Evolutionary conservation across 768 basidiomycete species (phyloP).

Genomic region (Pleurotus salmoneostramineus): DNA sequence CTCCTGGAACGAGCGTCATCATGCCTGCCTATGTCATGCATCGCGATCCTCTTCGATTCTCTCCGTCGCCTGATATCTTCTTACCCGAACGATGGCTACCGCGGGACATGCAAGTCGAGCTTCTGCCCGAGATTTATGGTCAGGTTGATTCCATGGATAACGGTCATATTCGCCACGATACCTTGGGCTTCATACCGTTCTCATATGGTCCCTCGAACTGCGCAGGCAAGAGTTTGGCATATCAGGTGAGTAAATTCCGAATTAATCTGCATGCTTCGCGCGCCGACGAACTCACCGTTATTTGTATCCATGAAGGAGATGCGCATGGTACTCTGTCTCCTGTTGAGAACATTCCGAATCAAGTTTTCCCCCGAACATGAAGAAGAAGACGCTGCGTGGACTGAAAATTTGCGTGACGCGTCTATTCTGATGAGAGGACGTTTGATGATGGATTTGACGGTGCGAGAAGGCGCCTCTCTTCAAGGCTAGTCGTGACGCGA

Average conservation of each 20-base stretch:
- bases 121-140: constrained; percentile 26
- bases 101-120: constrained; percentile 12
- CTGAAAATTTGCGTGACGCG: constrained; percentile 29
- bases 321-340: constrained; percentile 28
- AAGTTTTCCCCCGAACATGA: constrained; percentile 15
- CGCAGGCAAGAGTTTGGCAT: constrained; percentile 38
- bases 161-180: constrained; percentile 20
- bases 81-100: constrained; percentile 40
- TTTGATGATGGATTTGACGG: constrained; percentile 27
- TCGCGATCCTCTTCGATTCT: constrained; percentile 41
- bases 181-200: constrained; percentile 39
- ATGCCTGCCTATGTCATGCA: constrained; percentile 38
- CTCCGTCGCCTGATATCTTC: constrained; percentile 30
- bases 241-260: constrained; percentile 12
- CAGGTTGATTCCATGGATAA: constrained; percentile 15
- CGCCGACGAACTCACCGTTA: too few relatives aligned
- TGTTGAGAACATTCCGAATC: constrained; percentile 37
- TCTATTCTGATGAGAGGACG: constrained; percentile 31
- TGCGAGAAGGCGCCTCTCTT: neutral
- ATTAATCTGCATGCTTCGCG: neutral
- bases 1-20: constrained; percentile 35
- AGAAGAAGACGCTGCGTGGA: constrained; percentile 26
- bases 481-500: too few relatives aligned
- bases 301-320: constrained; percentile 24
- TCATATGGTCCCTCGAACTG: constrained; percentile 41